Conservation (phyloP, 1,284 basidiomycete species). For the Marasmius fiardii region DNA sequence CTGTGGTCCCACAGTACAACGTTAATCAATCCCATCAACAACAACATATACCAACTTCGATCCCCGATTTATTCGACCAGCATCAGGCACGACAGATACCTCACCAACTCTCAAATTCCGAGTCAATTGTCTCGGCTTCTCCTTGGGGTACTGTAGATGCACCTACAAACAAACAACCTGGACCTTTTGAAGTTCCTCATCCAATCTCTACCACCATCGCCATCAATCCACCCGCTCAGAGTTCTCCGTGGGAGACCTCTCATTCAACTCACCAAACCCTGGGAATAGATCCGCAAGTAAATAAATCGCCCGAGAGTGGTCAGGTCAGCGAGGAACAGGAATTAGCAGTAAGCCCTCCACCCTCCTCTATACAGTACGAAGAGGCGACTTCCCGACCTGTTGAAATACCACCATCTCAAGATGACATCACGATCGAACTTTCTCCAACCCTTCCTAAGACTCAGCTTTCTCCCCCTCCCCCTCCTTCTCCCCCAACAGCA, state of each 20-base stretch:
- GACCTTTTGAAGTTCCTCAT: slow-evolving; percentile 38
- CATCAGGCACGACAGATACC: not conserved
- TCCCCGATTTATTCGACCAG: slow-evolving; percentile 14
- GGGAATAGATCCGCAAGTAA: slow-evolving; percentile 28
- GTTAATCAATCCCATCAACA: slow-evolving; percentile 3
- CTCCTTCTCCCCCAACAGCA: not conserved
- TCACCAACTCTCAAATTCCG: slow-evolving; percentile 1
- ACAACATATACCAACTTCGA: slow-evolving; percentile 14
- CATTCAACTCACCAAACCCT: slow-evolving; percentile 20
- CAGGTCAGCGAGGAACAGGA: no score
- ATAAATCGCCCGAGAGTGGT: no score
- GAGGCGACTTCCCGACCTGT: not conserved
- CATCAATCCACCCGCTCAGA: slow-evolving; percentile 23
- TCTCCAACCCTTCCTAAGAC: not conserved
- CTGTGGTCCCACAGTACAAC: slow-evolving; percentile 4
- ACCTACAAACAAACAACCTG: slow-evolving; percentile 33
- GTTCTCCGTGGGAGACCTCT: slow-evolving; percentile 33
- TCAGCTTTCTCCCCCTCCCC: not conserved
- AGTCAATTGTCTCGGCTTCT: slow-evolving; percentile 1
- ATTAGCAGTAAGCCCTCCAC: no score
- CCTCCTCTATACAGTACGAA: not conserved
- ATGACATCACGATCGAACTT: not conserved
- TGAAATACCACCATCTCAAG: not conserved
- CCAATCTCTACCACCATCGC: slow-evolving; percentile 26
- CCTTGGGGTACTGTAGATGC: slow-evolving; percentile 33